Conservation (phyloP, 164 flowering plant genomes). For the Berberis vulgaris region DNA sequence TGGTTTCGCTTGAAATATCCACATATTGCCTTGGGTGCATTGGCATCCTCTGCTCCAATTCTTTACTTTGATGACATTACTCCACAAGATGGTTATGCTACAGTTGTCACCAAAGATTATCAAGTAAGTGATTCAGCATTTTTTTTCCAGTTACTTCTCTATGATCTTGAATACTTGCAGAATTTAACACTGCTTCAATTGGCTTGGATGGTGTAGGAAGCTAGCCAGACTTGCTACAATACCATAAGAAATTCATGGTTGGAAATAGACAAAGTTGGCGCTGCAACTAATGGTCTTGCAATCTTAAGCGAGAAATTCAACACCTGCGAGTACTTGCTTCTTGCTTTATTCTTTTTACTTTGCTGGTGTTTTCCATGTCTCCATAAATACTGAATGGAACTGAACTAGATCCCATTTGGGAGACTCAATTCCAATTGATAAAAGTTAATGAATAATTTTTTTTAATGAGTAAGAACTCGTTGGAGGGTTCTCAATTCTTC, state of each 20-base stretch:
- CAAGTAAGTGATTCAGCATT: not conserved
- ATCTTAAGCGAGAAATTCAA: constrained; percentile 34
- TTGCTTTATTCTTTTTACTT: not conserved
- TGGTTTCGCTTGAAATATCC: constrained; percentile 8
- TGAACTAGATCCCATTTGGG: not conserved
- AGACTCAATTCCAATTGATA: no score
- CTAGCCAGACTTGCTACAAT: constrained; percentile 5
- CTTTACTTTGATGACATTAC: constrained; percentile 4
- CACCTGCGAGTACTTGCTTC: constrained; percentile 41
- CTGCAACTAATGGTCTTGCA: constrained; percentile 28
- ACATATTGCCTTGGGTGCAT: constrained; percentile 5
- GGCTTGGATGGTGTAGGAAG: not conserved
- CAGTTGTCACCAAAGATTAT: constrained; percentile 2
- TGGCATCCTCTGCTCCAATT: constrained; percentile 7
- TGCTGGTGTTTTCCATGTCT: not conserved
- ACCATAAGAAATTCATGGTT: constrained; percentile 4
- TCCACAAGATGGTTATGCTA: not conserved
- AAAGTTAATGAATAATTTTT: no score
- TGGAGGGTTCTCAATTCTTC: no score
- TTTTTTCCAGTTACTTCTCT: not conserved
- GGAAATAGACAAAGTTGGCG: constrained; percentile 3
- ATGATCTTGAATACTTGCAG: not conserved
- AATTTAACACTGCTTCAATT: no score
- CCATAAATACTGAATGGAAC: no score
- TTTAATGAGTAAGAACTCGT: no score